These are phyloP conservation scores for Austroboletus niveus DNA, from an alignment of 1,284 basidiomycete species.

Conservation along the genomic window DNA sequence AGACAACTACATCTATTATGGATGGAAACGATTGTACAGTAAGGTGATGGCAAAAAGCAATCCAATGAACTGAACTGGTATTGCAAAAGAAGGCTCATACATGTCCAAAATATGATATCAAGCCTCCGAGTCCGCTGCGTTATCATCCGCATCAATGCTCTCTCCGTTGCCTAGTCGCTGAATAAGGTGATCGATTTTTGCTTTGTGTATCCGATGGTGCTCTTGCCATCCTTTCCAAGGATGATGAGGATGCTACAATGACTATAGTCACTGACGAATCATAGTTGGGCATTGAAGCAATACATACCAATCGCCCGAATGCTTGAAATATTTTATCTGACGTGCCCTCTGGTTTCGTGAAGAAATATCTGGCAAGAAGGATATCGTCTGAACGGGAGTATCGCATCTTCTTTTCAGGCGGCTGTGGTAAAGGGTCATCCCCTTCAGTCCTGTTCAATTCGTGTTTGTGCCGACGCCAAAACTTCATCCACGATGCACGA, in stretches of 20 bases:
- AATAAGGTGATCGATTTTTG: slow-evolving; percentile 77
- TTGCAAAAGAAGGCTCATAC: neutral
- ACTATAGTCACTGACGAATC: neutral
- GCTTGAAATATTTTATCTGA: slow-evolving; percentile 77
- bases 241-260: slow-evolving; percentile 70
- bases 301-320: slow-evolving; percentile 62
- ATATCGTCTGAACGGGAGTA: slow-evolving; percentile 76
- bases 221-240: slow-evolving; percentile 91
- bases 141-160: slow-evolving; percentile 42
- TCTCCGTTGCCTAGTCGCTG: slow-evolving; percentile 57
- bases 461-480: slow-evolving; percentile 79
- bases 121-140: slow-evolving; percentile 25
- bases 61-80: too few relatives aligned
- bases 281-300: slow-evolving; percentile 1
- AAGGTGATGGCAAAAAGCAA: neutral
- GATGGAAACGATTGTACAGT: slow-evolving; percentile 8
- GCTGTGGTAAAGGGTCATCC: slow-evolving; percentile 66
- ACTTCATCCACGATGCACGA: slow-evolving; percentile 87
- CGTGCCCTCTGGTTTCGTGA: slow-evolving; percentile 67
- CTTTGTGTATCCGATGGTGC: slow-evolving; percentile 80
- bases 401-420: slow-evolving; percentile 80
- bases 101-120: slow-evolving; percentile 12
- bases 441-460: slow-evolving; percentile 62
- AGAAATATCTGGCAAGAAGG: slow-evolving; percentile 69
- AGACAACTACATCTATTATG: slow-evolving; percentile 7